Percentiles rank a stretch among this genome's conserved stretches.
Conservation (phyloP, 2,329 filamentous ascomycete genomes). For the Verticillium alfalfae region DNA sequence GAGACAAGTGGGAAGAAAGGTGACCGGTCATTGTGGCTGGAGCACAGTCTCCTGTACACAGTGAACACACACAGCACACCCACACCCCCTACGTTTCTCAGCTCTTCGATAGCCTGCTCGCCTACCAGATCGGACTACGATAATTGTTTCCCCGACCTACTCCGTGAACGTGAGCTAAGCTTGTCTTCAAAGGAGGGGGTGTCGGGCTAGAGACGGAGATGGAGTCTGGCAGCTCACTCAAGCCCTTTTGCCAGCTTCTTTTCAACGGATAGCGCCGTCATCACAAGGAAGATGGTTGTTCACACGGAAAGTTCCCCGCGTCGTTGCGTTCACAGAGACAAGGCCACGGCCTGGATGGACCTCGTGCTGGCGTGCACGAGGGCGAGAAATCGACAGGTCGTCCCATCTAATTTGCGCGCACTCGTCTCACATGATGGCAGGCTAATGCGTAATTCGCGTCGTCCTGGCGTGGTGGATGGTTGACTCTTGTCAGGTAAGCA, state of each 20-base stretch:
- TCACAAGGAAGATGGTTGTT: not conserved
- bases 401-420: not conserved
- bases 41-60: not conserved
- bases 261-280: not conserved
- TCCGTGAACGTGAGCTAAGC: too few species aligned
- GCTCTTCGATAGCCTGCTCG: not conserved
- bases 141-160: too few species aligned
- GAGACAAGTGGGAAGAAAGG: not conserved
- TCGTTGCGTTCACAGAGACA: not conserved
- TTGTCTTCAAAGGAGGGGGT: not conserved
- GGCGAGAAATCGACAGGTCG: not conserved
- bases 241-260: not conserved
- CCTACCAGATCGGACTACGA: not conserved
- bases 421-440: conserved; percentile 10
- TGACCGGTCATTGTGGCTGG: not conserved
- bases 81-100: not conserved
- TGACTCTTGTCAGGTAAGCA: not conserved
- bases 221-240: not conserved
- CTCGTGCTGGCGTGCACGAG: not conserved
- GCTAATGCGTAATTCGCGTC: conserved; percentile 9
- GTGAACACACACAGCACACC: not conserved
- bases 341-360: not conserved
- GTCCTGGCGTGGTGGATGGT: not conserved
- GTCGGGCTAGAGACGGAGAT: not conserved
- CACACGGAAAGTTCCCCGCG: not conserved